A percentile compares a stretch with the other conserved stretches of the same genome.
These are phyloP conservation scores for Yamadazyma jaroonii DNA, from an alignment of 1,139 yeast genomes.

Conservation along the genomic window DNA sequence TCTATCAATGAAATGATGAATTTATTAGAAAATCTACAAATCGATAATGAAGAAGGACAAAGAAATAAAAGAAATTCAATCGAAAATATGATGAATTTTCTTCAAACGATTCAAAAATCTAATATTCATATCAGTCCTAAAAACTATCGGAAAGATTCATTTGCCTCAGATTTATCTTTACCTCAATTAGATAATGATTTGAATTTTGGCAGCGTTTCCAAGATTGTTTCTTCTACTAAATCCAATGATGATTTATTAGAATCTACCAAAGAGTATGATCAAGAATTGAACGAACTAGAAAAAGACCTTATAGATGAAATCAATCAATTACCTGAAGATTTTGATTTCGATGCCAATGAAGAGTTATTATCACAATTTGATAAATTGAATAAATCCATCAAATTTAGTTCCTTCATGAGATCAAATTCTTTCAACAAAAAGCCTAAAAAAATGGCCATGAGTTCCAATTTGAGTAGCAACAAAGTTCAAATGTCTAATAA, in stretches of 20 bases:
- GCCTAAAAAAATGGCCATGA: constrained; percentile 27
- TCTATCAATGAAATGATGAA: constrained; percentile 27
- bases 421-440: constrained; percentile 39
- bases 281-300: constrained; percentile 22
- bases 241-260: constrained; percentile 1
- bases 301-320: constrained; percentile 50
- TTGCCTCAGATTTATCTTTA: background rate
- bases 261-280: constrained; percentile 7
- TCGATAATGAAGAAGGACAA: constrained; percentile 11
- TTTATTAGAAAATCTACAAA: constrained; percentile 18
- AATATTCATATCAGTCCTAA: constrained; percentile 1
- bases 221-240: background rate
- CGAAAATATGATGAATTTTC: constrained; percentile 18
- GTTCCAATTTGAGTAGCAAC: constrained; percentile 19
- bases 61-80: constrained; percentile 15
- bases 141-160: background rate
- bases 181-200: background rate
- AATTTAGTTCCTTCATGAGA: constrained; percentile 17
- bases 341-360: constrained; percentile 41
- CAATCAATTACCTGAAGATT: constrained; percentile 59
- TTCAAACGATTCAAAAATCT: constrained; percentile 14
- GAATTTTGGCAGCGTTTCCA: background rate
- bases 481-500: constrained; percentile 50
- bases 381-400: constrained; percentile 12
- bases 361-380: constrained; percentile 13